Evolutionary conservation across 1,139 yeast genomes (phyloP).

Genomic region (Debaryomycetaceae sp.): DNA sequence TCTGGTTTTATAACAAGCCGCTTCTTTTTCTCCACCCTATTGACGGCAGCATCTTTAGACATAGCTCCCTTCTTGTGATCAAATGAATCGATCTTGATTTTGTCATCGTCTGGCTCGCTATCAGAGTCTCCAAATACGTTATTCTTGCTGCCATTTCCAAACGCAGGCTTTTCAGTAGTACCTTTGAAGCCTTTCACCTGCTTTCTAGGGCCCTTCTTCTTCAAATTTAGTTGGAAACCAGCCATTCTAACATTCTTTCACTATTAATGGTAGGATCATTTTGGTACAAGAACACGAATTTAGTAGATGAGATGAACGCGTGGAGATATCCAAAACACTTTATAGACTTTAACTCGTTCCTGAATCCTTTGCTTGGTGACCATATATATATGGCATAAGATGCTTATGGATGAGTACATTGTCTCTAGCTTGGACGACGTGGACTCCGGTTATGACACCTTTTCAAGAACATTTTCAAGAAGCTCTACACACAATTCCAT

Average conservation of each 20-base stretch:
- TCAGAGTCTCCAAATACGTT: conserved; percentile 8
- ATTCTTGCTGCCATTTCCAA: background rate
- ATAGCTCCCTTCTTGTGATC: conserved; percentile 19
- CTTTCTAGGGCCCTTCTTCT: conserved; percentile 7
- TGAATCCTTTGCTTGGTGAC: background rate
- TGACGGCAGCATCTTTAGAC: conserved; percentile 16
- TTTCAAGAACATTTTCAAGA: background rate
- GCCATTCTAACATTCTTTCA: background rate
- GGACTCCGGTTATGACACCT: background rate
- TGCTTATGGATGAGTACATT: background rate
- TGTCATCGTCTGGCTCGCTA: conserved; percentile 18
- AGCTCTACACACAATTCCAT: background rate
- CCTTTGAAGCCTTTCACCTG: background rate
- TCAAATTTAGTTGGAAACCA: conserved; percentile 27
- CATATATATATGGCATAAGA: background rate
- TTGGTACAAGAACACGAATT: background rate
- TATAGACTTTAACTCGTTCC: background rate
- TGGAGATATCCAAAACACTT: background rate
- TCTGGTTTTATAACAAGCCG: background rate
- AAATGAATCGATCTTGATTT: conserved; percentile 17
- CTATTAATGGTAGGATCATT: background rate
- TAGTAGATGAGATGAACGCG: background rate
- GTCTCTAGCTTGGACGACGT: background rate
- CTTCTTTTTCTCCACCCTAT: conserved; percentile 2
- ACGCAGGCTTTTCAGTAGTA: background rate